Conservation (phyloP, 2,329 filamentous ascomycete genomes). For the Ophiostoma piceae region DNA sequence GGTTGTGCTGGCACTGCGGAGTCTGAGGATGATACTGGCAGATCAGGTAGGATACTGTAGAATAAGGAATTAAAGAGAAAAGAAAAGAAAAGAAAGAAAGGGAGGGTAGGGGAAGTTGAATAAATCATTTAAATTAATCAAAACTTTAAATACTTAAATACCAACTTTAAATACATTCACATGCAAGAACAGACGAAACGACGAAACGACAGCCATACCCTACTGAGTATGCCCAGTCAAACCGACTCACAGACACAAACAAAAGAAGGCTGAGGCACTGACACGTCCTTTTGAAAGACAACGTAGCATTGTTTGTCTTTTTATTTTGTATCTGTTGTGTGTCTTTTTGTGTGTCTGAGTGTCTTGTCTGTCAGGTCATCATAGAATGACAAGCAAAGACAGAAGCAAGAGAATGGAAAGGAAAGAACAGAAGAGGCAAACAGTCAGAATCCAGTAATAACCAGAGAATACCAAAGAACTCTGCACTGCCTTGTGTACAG, state of each 20-base stretch:
- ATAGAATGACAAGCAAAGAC: no score
- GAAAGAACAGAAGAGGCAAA: no score
- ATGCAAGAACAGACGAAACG: background rate
- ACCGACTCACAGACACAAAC: background rate
- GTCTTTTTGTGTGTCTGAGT: no score
- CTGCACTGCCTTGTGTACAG: no score
- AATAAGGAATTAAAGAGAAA: no score
- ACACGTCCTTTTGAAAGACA: background rate
- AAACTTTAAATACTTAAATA: background rate
- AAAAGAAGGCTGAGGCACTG: background rate
- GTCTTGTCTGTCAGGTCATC: no score
- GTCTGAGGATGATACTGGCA: background rate
- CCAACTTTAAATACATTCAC: background rate
- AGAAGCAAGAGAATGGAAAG: no score
- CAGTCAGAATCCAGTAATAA: no score
- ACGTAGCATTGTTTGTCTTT: conserved; percentile 3
- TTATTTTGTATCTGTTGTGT: background rate
- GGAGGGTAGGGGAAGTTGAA: background rate
- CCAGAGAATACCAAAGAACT: no score
- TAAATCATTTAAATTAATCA: background rate
- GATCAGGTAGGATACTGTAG: background rate
- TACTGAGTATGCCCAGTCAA: background rate
- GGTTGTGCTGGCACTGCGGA: conserved; percentile 7
- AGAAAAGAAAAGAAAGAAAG: background rate
- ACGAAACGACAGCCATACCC: background rate